Base-by-base conservation (phyloP, 257 asterid genomes). In the Vinca minor region DNA sequence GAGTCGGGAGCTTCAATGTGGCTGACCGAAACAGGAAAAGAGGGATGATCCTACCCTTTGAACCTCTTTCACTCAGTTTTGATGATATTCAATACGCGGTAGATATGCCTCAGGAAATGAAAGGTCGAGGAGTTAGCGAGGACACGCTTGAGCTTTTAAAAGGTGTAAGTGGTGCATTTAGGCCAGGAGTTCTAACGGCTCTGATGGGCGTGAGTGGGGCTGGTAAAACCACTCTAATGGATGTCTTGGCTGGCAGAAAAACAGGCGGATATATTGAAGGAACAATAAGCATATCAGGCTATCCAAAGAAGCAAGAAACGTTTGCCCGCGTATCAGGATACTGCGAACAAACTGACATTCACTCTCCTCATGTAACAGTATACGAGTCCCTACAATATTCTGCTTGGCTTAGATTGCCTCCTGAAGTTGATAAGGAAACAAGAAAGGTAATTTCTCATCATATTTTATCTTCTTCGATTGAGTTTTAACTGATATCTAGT, bases 41-140 rank as follows among this genome's bases (percentile, higher is more conserved):
- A 70, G 96, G 98, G 73, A 85, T 88, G 96, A 88, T 85, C 81
- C 91, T 92, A 65, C 98, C 98, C 1, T 92, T 92, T 64, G 69
- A 82, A 70, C 93, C 95, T 59, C 96, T 88, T 76, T 86, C 96
- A 61, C 79, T 92, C 84, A 77, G 83, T 42, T 92, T 92, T 47
- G 84, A 74, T 76, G 82, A 89, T 78, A 79, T 92, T 65, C 87
- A 70, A 77, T 92, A 92, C 67, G 81, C 84, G 18, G 95, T 89
- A 5, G 95, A 92, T 35, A 83, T 87, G 73, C 98, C 98, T 62
- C 64, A 80, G 75, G 75, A 71, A 38, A 71, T 71, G 70, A 64
- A 71, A 71, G 38, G 56, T 57, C 62, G 57, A 57, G 75, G 70
- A 46, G 34, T 71, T 64, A 26, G n/a, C 18, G 75, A 64, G 9